Evolutionary conservation across 2,329 filamentous ascomycete species (phyloP), one percentile per base, ranked within the genome.

Genomic region (Penicillium brevicompactum): DNA sequence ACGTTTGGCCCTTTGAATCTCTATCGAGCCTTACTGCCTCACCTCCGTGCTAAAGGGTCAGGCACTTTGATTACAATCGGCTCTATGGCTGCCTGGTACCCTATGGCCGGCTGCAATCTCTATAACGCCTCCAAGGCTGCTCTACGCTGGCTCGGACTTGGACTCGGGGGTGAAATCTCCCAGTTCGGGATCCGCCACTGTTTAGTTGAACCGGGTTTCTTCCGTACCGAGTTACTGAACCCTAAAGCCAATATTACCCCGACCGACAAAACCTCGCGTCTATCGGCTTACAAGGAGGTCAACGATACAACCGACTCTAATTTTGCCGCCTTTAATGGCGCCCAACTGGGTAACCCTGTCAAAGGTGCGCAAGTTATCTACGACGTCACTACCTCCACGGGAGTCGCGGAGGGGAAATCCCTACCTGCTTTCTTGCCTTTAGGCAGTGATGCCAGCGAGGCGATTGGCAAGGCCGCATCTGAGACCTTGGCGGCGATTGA

Each of bases 21-120:
- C 7, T 70, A 69, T 22, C 67, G 71, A 22, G 72, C 73, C 1
- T 53, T 74, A 4, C 63, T 75, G 6, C 75, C 75, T 2, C 68
- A 73, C 48, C 62, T 78, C 51, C 71, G 74, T 30, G 49, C 58
- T 13, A 58, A 66, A 50, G 47, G 66, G 27, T 56, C 65, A 1
- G 74, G 74, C 0, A 67, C 68, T 1, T 67, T 78, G 32, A 66
- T 74, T 27, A 76, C 73, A 24, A 62, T 77, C 16, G 70, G 70
- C 27, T 72, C 67, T 7, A 69, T 74, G 50, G 67, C 60, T 1
- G 68, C 63, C 2, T 72, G 71, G 70, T 56, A 53, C 13, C 48
- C 59, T 1, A 57, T 60, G 14, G 51, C 66, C 3, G 64, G 67
- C 21, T 67, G 59, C 18, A 70, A 67, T 5, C 44, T 72, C 3